Conservation (phyloP, 2,329 filamentous ascomycete species). For the Xylariaceae sp. region DNA sequence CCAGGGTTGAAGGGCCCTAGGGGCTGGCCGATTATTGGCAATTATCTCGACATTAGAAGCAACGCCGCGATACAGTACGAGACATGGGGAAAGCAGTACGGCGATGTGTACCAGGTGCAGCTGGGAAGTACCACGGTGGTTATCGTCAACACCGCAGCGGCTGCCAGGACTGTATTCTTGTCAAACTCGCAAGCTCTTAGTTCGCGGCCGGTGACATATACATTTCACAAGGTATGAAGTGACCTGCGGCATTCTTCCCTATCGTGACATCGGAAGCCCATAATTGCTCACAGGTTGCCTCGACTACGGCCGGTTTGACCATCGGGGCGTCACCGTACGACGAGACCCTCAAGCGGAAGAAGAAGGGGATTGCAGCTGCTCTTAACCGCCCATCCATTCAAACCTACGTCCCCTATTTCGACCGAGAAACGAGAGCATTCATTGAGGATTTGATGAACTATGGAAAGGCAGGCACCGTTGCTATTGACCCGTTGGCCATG, state of each 20-base stretch:
- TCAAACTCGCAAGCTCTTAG: slow-evolving; percentile 74
- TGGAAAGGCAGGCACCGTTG: slow-evolving; percentile 55
- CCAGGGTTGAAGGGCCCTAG: slow-evolving; percentile 27
- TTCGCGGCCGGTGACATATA: slow-evolving; percentile 73
- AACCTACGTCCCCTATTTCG: slow-evolving; percentile 77
- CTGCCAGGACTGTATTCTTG: slow-evolving; percentile 71
- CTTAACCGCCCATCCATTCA: slow-evolving; percentile 72
- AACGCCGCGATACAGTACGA: slow-evolving; percentile 49
- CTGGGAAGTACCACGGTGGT: slow-evolving; percentile 69
- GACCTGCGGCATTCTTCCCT: too few species aligned
- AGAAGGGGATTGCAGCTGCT: slow-evolving; percentile 75
- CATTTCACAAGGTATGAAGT: slow-evolving; percentile 66
- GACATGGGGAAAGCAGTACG: slow-evolving; percentile 57
- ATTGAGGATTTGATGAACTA: slow-evolving; percentile 69
- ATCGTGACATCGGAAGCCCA: not conserved
- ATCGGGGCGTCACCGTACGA: slow-evolving; percentile 84
- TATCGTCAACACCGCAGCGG: slow-evolving; percentile 74
- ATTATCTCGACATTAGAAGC: slow-evolving; percentile 55
- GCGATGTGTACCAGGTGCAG: slow-evolving; percentile 61
- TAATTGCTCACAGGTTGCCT: slow-evolving; percentile 44
- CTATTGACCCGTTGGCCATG: slow-evolving; percentile 68
- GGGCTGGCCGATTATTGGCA: slow-evolving; percentile 51
- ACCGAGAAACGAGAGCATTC: slow-evolving; percentile 67
- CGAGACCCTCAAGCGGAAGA: slow-evolving; percentile 70
- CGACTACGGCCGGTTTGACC: slow-evolving; percentile 71